Evolutionary conservation across 129 eudicot genomes (phyloP).

Genomic region (Sambucus nigra): DNA sequence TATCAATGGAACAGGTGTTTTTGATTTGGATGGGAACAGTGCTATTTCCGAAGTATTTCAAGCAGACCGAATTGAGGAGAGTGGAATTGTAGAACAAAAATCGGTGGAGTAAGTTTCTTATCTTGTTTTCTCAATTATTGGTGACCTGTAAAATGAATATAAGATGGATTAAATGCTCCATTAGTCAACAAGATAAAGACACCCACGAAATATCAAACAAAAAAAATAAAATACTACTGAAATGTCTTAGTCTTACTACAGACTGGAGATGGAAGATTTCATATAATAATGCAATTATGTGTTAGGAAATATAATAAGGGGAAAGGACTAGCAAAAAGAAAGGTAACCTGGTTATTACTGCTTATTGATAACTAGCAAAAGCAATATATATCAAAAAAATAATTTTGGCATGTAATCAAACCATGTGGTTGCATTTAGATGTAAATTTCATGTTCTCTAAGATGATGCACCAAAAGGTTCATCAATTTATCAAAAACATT

Average conservation of each 20-base stretch:
- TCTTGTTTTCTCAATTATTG: neutral
- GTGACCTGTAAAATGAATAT: neutral
- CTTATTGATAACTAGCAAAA: too few species aligned
- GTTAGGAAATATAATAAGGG: neutral
- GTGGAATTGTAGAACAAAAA: slow-evolving; percentile 27
- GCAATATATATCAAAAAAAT: too few species aligned
- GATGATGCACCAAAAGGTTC: too few species aligned
- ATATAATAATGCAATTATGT: neutral
- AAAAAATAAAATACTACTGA: too few species aligned
- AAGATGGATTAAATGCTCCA: neutral
- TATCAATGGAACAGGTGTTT: slow-evolving; percentile 6
- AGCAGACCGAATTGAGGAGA: slow-evolving; percentile 40
- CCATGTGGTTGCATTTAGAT: too few species aligned
- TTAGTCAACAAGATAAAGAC: neutral
- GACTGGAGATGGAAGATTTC: neutral
- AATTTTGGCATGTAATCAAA: too few species aligned
- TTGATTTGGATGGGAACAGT: slow-evolving; percentile 35
- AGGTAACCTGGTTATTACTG: too few species aligned
- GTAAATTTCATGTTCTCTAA: too few species aligned
- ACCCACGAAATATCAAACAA: neutral
- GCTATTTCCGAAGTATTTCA: slow-evolving; percentile 41
- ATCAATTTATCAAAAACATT: too few species aligned
- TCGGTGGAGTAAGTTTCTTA: slow-evolving; percentile 34
- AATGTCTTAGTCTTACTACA: too few species aligned
- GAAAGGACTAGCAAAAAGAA: too few species aligned